Conservation (phyloP, 495 filamentous ascomycete species). For the Thermothielavioides terrestris region DNA sequence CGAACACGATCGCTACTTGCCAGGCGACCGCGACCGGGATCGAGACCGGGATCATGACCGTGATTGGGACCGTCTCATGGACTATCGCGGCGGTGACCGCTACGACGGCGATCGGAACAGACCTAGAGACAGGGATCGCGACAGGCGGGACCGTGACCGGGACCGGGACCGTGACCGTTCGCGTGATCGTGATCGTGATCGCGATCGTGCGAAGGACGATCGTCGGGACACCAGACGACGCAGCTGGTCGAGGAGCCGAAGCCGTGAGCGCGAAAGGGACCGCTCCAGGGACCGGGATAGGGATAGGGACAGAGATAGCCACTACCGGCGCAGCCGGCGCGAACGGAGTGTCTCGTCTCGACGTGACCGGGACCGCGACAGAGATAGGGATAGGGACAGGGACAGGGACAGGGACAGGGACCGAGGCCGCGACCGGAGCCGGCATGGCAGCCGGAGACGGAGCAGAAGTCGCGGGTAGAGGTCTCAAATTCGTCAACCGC, state of each 20-base stretch:
- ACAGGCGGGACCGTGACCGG: conserved; percentile 21
- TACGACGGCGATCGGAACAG: conserved; percentile 11
- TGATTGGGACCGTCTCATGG: conserved; percentile 27
- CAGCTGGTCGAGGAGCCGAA: conserved; percentile 9
- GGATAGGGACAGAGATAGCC: conserved; percentile 8
- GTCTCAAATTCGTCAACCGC: no score
- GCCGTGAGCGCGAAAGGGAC: conserved; percentile 10
- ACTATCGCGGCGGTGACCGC: conserved; percentile 12
- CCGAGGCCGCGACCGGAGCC: conserved; percentile 13
- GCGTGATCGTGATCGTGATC: conserved; percentile 9
- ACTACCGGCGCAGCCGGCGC: conserved; percentile 5
- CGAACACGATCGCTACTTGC: conserved; percentile 38
- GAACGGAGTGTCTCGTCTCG: conserved; percentile 13
- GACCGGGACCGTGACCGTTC: conserved; percentile 13
- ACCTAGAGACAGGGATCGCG: conserved; percentile 13
- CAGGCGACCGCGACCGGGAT: conserved; percentile 23
- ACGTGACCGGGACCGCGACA: conserved; percentile 9
- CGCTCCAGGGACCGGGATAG: conserved; percentile 11
- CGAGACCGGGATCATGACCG: conserved; percentile 34
- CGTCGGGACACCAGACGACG: no score
- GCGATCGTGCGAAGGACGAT: no score
- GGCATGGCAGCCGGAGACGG: conserved; percentile 19
- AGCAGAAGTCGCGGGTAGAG: conserved; percentile 26
- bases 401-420: conserved; percentile 19
- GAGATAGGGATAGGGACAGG: conserved; percentile 17